Conservation (phyloP, 2,329 filamentous ascomycete species). For the Pezicula carpinea region DNA sequence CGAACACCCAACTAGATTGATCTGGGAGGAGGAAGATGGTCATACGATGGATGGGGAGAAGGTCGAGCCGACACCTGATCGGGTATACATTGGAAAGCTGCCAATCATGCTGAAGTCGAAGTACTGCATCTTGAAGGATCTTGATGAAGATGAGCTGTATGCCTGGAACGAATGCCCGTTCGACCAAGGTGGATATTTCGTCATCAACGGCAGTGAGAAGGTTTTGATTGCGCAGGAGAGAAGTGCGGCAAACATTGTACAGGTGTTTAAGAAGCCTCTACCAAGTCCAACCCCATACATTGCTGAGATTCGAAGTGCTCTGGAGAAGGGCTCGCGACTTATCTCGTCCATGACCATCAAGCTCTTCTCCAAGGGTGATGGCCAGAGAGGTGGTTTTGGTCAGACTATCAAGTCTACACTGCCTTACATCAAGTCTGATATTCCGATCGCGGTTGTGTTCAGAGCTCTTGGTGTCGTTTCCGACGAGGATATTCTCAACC, state of each 20-base stretch:
- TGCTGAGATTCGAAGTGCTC: constrained; percentile 91
- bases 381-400: constrained; percentile 73
- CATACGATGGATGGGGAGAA: constrained; percentile 39
- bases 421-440: constrained; percentile 89
- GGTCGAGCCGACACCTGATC: constrained; percentile 36
- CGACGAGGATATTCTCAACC: constrained; percentile 95
- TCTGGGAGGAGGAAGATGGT: constrained; percentile 53
- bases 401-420: constrained; percentile 86
- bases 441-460: constrained; percentile 94
- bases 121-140: constrained; percentile 82
- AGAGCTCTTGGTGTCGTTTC: constrained; percentile 92
- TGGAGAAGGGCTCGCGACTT: constrained; percentile 92
- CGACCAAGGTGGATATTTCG: constrained; percentile 97
- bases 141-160: constrained; percentile 82
- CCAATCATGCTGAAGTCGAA: constrained; percentile 98
- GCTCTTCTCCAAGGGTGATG: constrained; percentile 79
- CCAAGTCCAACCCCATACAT: constrained; percentile 91
- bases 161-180: constrained; percentile 95
- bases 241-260: constrained; percentile 96
- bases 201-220: constrained; percentile 99
- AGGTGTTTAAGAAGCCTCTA: constrained; percentile 96
- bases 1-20: constrained; percentile 52
- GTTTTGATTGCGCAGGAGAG: constrained; percentile 97
- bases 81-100: constrained; percentile 90
- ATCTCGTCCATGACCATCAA: constrained; percentile 93